These are phyloP conservation scores for Pseudopithomyces chartarum DNA, from an alignment of 2,329 filamentous ascomycete species.

Conservation along the genomic window DNA sequence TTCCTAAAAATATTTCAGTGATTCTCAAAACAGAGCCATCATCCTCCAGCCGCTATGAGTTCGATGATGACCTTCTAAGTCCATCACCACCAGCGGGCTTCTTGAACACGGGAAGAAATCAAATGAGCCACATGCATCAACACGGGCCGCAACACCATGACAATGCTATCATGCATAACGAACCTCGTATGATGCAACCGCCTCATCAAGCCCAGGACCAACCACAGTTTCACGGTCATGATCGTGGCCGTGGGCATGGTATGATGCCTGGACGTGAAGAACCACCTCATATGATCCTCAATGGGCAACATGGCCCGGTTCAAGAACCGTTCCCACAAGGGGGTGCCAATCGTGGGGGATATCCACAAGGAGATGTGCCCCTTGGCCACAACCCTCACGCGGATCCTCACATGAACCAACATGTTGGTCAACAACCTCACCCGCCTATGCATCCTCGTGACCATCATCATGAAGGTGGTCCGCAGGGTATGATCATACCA, in stretches of 20 bases:
- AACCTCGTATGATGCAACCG: not conserved
- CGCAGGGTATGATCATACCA: not conserved
- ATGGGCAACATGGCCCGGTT: not conserved
- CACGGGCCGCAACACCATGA: not conserved
- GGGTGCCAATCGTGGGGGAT: not conserved
- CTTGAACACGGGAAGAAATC: slow-evolving; percentile 8
- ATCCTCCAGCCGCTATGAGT: not conserved
- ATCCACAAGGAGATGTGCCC: no score
- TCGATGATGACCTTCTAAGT: not conserved
- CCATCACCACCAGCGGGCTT: slow-evolving; percentile 6
- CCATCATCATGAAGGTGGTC: slow-evolving; percentile 5
- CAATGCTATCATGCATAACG: not conserved
- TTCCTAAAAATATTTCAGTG: slow-evolving; percentile 29
- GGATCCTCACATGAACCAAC: not conserved
- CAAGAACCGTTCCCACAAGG: not conserved
- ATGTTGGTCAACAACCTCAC: slow-evolving; percentile 9
- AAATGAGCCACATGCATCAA: slow-evolving; percentile 12
- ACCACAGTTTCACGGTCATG: slow-evolving; percentile 1
- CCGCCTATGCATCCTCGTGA: slow-evolving; percentile 7
- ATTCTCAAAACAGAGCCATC: slow-evolving; percentile 34
- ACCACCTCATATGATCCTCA: not conserved
- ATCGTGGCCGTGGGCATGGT: not conserved
- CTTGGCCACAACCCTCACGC: not conserved
- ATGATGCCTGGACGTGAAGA: not conserved
- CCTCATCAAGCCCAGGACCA: slow-evolving; percentile 2